phyloP scores from a whole-genome alignment of 2,329 filamentous ascomycete genomes.

The Teratosphaeria gauchensis region DNA sequence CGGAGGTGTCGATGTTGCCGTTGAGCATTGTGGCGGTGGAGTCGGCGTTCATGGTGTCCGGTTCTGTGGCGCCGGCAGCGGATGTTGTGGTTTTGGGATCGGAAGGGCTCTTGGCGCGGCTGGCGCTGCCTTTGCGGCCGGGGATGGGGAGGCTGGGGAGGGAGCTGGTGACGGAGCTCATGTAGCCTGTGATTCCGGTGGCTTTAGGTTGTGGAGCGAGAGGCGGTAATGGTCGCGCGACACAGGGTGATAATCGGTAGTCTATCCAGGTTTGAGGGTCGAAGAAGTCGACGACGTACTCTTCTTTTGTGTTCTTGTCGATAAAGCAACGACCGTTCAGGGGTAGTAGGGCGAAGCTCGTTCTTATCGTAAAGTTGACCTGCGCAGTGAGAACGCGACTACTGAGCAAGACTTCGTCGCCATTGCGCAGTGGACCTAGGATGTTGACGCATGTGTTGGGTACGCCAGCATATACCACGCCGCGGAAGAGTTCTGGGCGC shows the following conservation, averaged over 20 bases:
- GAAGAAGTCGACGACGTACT: constrained; percentile 78
- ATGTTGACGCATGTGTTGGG: constrained; percentile 87
- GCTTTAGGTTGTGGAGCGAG: constrained; percentile 25
- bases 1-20: constrained; percentile 32
- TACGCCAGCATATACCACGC: constrained; percentile 75
- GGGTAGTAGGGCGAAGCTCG: constrained; percentile 74
- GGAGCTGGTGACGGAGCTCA: constrained; percentile 37
- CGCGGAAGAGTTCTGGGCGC: constrained; percentile 73
- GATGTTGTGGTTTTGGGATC: constrained; percentile 8
- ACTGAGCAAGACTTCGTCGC: constrained; percentile 84
- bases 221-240: constrained; percentile 57
- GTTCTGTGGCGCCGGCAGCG: constrained; percentile 18
- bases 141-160: constrained; percentile 24
- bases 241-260: constrained; percentile 67
- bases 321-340: constrained; percentile 83
- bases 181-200: constrained; percentile 34
- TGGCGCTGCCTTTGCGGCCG: constrained; percentile 18
- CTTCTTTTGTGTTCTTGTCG: constrained; percentile 68
- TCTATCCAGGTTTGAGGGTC: constrained; percentile 69
- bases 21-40: constrained; percentile 31
- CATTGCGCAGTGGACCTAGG: constrained; percentile 77
- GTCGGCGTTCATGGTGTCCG: constrained; percentile 18
- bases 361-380: constrained; percentile 86
- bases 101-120: constrained; percentile 7
- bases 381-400: constrained; percentile 83